These are phyloP conservation scores for Fagus crenata DNA, from an alignment of 306 rosid genomes.

Conservation along the genomic window DNA sequence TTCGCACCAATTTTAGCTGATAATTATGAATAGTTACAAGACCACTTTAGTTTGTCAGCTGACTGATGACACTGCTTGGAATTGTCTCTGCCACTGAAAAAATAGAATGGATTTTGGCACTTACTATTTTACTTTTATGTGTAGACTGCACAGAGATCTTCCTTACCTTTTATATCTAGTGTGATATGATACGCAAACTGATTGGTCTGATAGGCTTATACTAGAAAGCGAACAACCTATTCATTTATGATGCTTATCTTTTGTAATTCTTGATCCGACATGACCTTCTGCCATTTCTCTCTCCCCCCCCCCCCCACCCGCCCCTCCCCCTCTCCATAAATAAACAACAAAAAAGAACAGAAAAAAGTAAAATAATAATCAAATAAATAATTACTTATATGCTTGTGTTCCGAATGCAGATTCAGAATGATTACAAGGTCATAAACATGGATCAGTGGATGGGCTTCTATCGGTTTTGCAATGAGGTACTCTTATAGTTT, in stretches of 20 bases:
- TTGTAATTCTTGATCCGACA: background rate
- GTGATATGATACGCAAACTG: background rate
- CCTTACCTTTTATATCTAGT: background rate
- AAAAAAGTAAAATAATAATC: background rate
- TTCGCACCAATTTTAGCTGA: background rate
- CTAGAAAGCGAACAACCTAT: background rate
- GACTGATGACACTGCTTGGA: background rate
- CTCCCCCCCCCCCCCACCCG: background rate
- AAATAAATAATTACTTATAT: constrained; percentile 19
- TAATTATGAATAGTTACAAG: background rate
- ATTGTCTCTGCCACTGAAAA: background rate
- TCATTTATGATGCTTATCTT: background rate
- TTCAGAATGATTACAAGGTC: constrained; percentile 92
- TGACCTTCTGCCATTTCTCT: background rate
- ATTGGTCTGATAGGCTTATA: constrained; percentile 6
- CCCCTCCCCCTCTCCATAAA: too few relatives aligned
- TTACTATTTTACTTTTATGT: background rate
- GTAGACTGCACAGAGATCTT: background rate
- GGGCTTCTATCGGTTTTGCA: constrained; percentile 96
- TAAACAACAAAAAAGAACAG: background rate
- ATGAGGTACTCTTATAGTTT: constrained; percentile 58
- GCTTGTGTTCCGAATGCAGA: constrained; percentile 48
- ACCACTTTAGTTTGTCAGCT: background rate
- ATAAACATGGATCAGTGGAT: constrained; percentile 97
- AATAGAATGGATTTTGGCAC: background rate